Percentiles rank a stretch among this genome's conserved stretches.
Conservation (phyloP, 768 basidiomycete species). For the Holtermanniella nyarrowii region DNA sequence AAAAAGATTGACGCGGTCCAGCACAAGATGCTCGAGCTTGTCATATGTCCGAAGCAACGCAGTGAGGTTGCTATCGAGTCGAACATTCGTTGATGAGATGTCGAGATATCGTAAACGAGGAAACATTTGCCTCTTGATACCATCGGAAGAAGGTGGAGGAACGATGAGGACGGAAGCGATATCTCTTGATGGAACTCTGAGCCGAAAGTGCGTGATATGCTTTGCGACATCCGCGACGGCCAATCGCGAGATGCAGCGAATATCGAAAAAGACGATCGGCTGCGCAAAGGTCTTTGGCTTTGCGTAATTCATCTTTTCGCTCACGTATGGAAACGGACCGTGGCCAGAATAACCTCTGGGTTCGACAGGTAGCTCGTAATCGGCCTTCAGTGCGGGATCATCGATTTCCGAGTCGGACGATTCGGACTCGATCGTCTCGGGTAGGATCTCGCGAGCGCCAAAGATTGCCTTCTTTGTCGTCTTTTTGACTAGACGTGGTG, state of each 20-base stretch:
- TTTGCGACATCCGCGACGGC: slow-evolving; percentile 45
- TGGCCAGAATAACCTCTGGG: slow-evolving; percentile 31
- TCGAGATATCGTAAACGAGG: slow-evolving; percentile 58
- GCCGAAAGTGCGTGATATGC: slow-evolving; percentile 50
- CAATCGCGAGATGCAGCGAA: slow-evolving; percentile 50
- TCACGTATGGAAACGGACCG: slow-evolving; percentile 39
- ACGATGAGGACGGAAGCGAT: slow-evolving; percentile 29
- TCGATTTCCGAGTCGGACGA: slow-evolving; percentile 12
- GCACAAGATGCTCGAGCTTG: slow-evolving; percentile 53
- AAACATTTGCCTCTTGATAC: slow-evolving; percentile 30
- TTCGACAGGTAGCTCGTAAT: slow-evolving; percentile 41
- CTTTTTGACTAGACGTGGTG: slow-evolving; percentile 28
- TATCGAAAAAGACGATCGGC: slow-evolving; percentile 70
- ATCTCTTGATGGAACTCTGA: slow-evolving; percentile 58
- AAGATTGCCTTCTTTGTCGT: too few species aligned
- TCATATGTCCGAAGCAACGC: slow-evolving; percentile 50
- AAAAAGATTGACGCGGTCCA: slow-evolving; percentile 58
- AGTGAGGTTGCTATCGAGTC: slow-evolving; percentile 30
- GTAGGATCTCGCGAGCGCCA: slow-evolving; percentile 12
- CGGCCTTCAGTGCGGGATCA: slow-evolving; percentile 21
- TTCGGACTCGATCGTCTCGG: not conserved
- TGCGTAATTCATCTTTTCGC: slow-evolving; percentile 24
- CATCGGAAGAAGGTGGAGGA: slow-evolving; percentile 1
- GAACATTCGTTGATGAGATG: slow-evolving; percentile 55
- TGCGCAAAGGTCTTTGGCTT: slow-evolving; percentile 52